Conservation (phyloP, 2,329 filamentous ascomycete species). For the Penicillium psychrosexuale region DNA sequence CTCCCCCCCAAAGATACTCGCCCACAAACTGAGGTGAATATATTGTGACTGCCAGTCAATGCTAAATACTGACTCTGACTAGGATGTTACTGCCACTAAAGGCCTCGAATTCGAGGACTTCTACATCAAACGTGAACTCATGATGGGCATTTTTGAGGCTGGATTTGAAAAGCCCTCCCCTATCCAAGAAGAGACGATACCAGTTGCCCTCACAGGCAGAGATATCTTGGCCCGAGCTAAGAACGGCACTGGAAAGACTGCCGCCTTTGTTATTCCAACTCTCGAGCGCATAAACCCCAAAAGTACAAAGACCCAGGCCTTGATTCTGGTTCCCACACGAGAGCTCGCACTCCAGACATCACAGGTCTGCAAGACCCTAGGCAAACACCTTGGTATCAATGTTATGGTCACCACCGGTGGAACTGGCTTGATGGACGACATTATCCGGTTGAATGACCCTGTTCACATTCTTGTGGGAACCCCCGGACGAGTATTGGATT, state of each 20-base stretch:
- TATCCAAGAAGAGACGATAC: conserved; percentile 98
- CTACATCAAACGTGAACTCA: conserved; percentile 84
- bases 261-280: conserved; percentile 93
- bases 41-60: neutral
- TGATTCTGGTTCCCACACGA: conserved; percentile 94
- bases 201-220: conserved; percentile 88
- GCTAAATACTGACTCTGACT: neutral
- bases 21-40: conserved; percentile 49
- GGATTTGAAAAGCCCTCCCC: conserved; percentile 98
- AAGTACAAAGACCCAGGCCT: conserved; percentile 89
- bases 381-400: conserved; percentile 94
- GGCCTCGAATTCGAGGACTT: conserved; percentile 98
- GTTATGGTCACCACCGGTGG: conserved; percentile 99
- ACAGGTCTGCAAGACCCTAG: conserved; percentile 97
- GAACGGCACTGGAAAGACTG: conserved; percentile 98
- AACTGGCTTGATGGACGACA: conserved; percentile 92
- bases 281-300: conserved; percentile 97
- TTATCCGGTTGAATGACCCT: conserved; percentile 86
- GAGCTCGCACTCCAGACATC: conserved; percentile 98
- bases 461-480: conserved; percentile 98
- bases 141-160: conserved; percentile 99
- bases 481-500: conserved; percentile 89
- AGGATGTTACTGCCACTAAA: conserved; percentile 98
- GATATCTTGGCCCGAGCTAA: conserved; percentile 96
- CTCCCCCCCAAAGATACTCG: conserved; percentile 48